Evolutionary conservation across 2,329 filamentous ascomycete genomes (phyloP).

Genomic region (Verticillium klebahnii): DNA sequence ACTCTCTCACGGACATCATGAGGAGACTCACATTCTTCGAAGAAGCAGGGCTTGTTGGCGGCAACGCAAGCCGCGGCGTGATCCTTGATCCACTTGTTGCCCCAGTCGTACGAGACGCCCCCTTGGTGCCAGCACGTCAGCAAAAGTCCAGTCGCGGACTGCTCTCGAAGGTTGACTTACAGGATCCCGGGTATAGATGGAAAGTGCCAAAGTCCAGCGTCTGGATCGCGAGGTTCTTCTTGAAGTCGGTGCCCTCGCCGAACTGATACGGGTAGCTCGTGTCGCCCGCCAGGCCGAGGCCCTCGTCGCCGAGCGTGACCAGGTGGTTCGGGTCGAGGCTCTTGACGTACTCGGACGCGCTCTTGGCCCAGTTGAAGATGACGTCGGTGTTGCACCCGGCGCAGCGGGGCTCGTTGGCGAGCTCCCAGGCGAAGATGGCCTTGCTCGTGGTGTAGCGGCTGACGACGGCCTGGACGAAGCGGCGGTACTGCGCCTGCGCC

Average conservation of each 20-base stretch:
- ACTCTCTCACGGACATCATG: not conserved
- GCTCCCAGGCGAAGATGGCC: conserved; percentile 50
- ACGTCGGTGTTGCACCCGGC: conserved; percentile 52
- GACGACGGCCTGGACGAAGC: conserved; percentile 45
- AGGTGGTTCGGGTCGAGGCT: conserved; percentile 57
- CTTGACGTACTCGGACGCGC: conserved; percentile 59
- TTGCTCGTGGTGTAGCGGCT: conserved; percentile 40
- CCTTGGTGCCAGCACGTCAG: conserved; percentile 9
- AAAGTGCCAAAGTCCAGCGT: conserved; percentile 44
- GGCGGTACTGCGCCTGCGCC: conserved; percentile 51
- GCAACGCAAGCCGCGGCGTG: conserved; percentile 21
- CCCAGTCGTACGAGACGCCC: conserved; percentile 8
- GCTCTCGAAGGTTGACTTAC: conserved; percentile 12
- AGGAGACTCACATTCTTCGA: conserved; percentile 25
- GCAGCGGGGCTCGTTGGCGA: conserved; percentile 56
- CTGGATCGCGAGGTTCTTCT: conserved; percentile 43
- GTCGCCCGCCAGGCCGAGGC: conserved; percentile 42
- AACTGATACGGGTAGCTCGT: conserved; percentile 47
- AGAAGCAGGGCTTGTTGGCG: conserved; percentile 24
- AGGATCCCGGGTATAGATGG: conserved; percentile 24
- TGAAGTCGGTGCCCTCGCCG: conserved; percentile 47
- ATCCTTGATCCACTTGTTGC: conserved; percentile 16
- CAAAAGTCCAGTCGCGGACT: no score
- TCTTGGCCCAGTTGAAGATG: conserved; percentile 56
- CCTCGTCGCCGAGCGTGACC: conserved; percentile 59